Percentiles rank a stretch among this genome's conserved stretches.
phyloP scores from a whole-genome alignment of 2,329 filamentous ascomycete genomes.

The Mollisiaceae sp. region DNA sequence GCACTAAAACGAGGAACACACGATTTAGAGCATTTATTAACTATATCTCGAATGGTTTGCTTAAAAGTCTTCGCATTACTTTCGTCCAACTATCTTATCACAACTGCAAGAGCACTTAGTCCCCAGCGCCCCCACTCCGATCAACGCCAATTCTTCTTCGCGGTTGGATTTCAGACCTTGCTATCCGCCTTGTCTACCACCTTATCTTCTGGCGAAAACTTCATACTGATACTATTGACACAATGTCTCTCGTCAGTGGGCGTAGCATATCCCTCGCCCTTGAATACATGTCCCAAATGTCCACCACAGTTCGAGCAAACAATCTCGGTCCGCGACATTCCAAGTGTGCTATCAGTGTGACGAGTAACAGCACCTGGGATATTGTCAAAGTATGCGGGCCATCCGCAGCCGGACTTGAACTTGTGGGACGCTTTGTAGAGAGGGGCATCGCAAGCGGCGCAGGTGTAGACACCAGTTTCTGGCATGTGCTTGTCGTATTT shows the following conservation, averaged over 20 bases:
- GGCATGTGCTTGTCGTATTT: constrained; percentile 88
- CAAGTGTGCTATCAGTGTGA: constrained; percentile 76
- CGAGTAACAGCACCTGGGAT: constrained; percentile 88
- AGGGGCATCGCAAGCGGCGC: constrained; percentile 83
- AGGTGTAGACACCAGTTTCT: constrained; percentile 78
- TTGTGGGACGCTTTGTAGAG: constrained; percentile 94
- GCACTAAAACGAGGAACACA: not conserved
- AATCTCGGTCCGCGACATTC: constrained; percentile 91
- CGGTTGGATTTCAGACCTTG: constrained; percentile 40
- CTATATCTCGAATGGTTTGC: not conserved
- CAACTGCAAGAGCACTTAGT: not conserved
- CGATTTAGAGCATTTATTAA: not conserved
- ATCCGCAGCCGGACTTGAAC: constrained; percentile 95
- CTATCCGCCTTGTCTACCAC: constrained; percentile 48
- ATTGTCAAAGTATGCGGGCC: constrained; percentile 97
- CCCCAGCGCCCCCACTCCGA: not conserved
- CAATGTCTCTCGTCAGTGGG: constrained; percentile 97
- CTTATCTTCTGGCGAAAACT: constrained; percentile 73
- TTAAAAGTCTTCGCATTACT: not conserved
- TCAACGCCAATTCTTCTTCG: not conserved
- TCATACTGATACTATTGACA: constrained; percentile 91
- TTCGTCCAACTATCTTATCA: not conserved
- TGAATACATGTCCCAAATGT: constrained; percentile 89
- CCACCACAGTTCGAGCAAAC: constrained; percentile 94
- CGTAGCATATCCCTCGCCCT: constrained; percentile 81